Evolutionary conservation across 2,329 filamentous ascomycete species (phyloP).

Genomic region (Ophiocordyceps camponoti-leonardi): DNA sequence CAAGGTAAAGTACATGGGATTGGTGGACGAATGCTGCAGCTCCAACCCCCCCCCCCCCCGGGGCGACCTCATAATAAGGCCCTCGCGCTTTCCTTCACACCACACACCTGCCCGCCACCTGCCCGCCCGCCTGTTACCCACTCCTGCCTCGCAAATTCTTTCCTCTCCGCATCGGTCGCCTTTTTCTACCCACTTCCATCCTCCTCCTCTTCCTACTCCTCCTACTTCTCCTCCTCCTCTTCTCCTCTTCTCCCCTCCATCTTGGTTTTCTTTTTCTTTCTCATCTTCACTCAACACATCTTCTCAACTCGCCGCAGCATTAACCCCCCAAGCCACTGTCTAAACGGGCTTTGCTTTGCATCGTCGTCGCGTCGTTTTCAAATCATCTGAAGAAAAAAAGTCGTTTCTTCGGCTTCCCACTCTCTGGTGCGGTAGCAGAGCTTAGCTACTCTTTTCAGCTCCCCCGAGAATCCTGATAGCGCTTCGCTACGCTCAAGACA

Average conservation of each 20-base stretch:
- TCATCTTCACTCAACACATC: not conserved
- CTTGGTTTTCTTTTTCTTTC: not conserved
- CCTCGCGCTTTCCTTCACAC: not conserved
- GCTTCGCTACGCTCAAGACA: not conserved
- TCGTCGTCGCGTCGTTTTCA: not conserved
- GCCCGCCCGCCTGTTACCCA: not conserved
- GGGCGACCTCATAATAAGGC: not conserved
- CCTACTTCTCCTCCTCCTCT: not conserved
- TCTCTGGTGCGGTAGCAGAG: not conserved
- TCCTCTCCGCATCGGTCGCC: not conserved
- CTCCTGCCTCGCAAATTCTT: not conserved
- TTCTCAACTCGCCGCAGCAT: not conserved
- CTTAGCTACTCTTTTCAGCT: not conserved
- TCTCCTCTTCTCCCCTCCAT: slow-evolving; percentile 1
- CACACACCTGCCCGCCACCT: not conserved
- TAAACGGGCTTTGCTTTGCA: not conserved
- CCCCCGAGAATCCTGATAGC: not conserved
- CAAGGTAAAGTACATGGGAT: not conserved
- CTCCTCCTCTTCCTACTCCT: not conserved
- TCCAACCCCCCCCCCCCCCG: not conserved
- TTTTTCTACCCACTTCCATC: not conserved
- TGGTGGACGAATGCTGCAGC: not conserved
- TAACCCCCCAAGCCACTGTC: not conserved
- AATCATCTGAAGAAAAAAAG: too few relatives aligned
- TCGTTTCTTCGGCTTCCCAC: too few relatives aligned